Evolutionary conservation across 768 basidiomycete species (phyloP).

Genomic region (Hericium coralloides): DNA sequence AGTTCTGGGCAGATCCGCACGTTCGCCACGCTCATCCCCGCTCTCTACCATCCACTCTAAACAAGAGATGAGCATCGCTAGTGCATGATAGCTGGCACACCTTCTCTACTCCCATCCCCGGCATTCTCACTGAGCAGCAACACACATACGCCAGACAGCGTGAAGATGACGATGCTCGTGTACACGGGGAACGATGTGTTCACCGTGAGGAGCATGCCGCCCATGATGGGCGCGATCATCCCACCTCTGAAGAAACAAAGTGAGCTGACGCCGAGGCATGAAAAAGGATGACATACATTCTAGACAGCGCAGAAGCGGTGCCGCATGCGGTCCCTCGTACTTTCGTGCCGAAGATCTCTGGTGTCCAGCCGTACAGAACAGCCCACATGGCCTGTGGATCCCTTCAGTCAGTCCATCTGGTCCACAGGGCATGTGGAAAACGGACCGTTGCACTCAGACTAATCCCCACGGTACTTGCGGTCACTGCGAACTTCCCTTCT

Average conservation of each 20-base stretch:
- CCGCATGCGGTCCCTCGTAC: slow-evolving; percentile 87
- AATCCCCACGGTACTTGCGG: slow-evolving; percentile 66
- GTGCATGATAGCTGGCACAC: slow-evolving; percentile 7
- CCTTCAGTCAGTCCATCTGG: too few relatives aligned
- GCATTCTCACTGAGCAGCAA: slow-evolving; percentile 46
- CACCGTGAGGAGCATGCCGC: slow-evolving; percentile 62
- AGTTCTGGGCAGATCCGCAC: too few relatives aligned
- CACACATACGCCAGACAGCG: slow-evolving; percentile 53
- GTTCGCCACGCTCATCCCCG: background rate
- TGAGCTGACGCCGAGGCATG: slow-evolving; percentile 2
- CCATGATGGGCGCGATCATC: slow-evolving; percentile 79
- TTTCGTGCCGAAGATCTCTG: slow-evolving; percentile 78
- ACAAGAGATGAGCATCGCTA: background rate
- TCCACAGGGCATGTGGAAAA: slow-evolving; percentile 6
- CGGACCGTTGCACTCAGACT: slow-evolving; percentile 66
- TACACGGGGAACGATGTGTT: slow-evolving; percentile 69
- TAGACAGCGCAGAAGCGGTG: slow-evolving; percentile 75
- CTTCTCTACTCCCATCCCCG: slow-evolving; percentile 26
- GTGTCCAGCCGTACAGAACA: slow-evolving; percentile 84
- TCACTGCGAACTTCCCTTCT: slow-evolving; percentile 45
- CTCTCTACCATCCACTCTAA: background rate
- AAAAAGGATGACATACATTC: slow-evolving; percentile 47
- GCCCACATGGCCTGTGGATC: slow-evolving; percentile 59
- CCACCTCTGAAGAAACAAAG: slow-evolving; percentile 49
- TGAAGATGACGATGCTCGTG: slow-evolving; percentile 57